phyloP scores from a whole-genome alignment of 2,329 filamentous ascomycete genomes.

The Colletotrichum simmondsii region DNA sequence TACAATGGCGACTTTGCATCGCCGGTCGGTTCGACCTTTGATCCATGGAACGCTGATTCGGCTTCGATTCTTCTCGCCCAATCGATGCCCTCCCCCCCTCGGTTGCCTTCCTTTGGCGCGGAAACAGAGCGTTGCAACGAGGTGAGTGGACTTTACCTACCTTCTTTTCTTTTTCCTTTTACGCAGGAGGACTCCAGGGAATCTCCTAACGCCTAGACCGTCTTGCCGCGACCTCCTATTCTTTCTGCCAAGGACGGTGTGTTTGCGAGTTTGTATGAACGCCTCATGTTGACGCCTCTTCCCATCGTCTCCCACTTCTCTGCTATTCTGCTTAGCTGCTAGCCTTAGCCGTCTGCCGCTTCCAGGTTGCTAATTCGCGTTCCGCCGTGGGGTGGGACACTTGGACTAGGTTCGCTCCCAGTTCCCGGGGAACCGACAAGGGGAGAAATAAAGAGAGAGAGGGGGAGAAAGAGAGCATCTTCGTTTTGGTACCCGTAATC shows the following conservation, averaged over 20 bases:
- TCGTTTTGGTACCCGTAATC: background rate
- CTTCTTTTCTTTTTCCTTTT: background rate
- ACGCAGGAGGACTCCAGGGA: background rate
- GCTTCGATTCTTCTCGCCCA: constrained; percentile 4
- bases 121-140: constrained; percentile 17
- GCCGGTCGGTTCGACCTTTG: background rate
- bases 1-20: background rate
- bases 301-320: background rate
- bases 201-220: background rate
- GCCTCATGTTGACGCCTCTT: constrained; percentile 3
- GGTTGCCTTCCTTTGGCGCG: constrained; percentile 1
- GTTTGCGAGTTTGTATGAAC: background rate
- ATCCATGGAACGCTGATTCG: too few relatives aligned
- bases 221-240: background rate
- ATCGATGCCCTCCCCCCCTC: background rate
- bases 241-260: background rate
- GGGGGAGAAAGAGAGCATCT: background rate
- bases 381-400: background rate
- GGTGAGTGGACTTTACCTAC: background rate
- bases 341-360: background rate
- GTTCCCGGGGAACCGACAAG: background rate
- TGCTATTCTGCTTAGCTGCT: background rate
- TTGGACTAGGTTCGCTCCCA: background rate
- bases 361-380: background rate
- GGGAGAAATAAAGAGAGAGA: background rate